Evolutionary conservation across 768 basidiomycete genomes (phyloP).

Genomic region (Vishniacozyma victoriae): DNA sequence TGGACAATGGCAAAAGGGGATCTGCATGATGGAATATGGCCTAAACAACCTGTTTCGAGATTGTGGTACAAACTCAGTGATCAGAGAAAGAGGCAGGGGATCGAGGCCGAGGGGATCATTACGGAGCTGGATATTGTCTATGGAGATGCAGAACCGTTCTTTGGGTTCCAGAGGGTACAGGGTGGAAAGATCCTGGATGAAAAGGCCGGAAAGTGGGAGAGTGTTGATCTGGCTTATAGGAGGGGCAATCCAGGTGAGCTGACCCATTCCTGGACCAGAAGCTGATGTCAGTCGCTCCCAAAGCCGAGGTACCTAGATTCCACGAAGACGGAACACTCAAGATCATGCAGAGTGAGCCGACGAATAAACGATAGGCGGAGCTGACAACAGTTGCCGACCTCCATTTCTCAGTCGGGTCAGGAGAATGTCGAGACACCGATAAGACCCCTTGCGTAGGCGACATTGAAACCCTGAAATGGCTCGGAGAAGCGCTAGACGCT

Average conservation of each 20-base stretch:
- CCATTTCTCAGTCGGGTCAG: slow-evolving; percentile 78
- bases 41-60: slow-evolving; percentile 54
- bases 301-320: slow-evolving; percentile 74
- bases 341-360: slow-evolving; percentile 44
- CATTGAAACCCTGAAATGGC: slow-evolving; percentile 66
- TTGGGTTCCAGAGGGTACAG: slow-evolving; percentile 71
- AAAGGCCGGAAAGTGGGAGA: slow-evolving; percentile 34
- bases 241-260: slow-evolving; percentile 38
- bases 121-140: slow-evolving; percentile 89
- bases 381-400: slow-evolving; percentile 79
- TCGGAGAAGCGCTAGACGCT: slow-evolving; percentile 63
- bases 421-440: slow-evolving; percentile 67
- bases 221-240: slow-evolving; percentile 37
- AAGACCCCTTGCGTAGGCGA: slow-evolving; percentile 61
- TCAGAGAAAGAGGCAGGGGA: slow-evolving; percentile 33
- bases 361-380: background rate
- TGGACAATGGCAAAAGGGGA: slow-evolving; percentile 67
- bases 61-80: slow-evolving; percentile 69
- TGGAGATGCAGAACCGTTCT: slow-evolving; percentile 78
- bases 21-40: slow-evolving; percentile 59
- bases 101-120: slow-evolving; percentile 53
- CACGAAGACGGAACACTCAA: slow-evolving; percentile 76
- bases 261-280: background rate
- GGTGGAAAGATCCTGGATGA: slow-evolving; percentile 33
- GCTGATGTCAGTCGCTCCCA: background rate